Evolutionary conservation across 2,329 filamentous ascomycete species (phyloP).

Genomic region (Tetracladium maxilliforme): DNA sequence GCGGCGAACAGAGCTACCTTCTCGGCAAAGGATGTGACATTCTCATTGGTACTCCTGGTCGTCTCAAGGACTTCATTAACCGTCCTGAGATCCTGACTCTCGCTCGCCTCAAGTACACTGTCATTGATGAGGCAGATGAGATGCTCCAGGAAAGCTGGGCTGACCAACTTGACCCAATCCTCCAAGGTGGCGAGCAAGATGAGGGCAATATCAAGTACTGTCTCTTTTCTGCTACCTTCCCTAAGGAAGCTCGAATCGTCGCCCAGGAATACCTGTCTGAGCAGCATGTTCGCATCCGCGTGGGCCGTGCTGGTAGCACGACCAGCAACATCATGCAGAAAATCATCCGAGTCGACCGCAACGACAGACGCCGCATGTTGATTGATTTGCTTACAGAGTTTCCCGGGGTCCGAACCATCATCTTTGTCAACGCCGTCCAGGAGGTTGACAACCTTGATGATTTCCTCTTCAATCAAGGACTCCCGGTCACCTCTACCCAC

Average conservation of each 20-base stretch:
- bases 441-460: conserved; percentile 78
- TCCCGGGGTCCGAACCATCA: conserved; percentile 62
- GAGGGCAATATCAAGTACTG: conserved; percentile 55
- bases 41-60: conserved; percentile 76
- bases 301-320: conserved; percentile 75
- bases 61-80: conserved; percentile 71
- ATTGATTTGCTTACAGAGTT: conserved; percentile 57
- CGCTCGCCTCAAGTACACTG: conserved; percentile 60
- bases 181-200: conserved; percentile 64
- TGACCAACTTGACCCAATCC: conserved; percentile 57
- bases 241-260: conserved; percentile 60
- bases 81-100: conserved; percentile 55
- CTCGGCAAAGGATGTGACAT: conserved; percentile 78
- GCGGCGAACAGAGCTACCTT: conserved; percentile 54
- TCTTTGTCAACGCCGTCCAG: conserved; percentile 78
- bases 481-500: conserved; percentile 84
- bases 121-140: conserved; percentile 94
- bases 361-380: conserved; percentile 55
- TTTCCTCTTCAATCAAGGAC: conserved; percentile 61
- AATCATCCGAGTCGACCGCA: conserved; percentile 50
- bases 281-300: conserved; percentile 65
- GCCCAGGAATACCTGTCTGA: conserved; percentile 62
- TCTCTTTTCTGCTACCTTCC: conserved; percentile 93
- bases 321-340: conserved; percentile 74
- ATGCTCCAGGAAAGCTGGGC: conserved; percentile 73